Evolutionary conservation across 257 asterid genomes (phyloP).

Genomic region (Ehretia macrophylla): DNA sequence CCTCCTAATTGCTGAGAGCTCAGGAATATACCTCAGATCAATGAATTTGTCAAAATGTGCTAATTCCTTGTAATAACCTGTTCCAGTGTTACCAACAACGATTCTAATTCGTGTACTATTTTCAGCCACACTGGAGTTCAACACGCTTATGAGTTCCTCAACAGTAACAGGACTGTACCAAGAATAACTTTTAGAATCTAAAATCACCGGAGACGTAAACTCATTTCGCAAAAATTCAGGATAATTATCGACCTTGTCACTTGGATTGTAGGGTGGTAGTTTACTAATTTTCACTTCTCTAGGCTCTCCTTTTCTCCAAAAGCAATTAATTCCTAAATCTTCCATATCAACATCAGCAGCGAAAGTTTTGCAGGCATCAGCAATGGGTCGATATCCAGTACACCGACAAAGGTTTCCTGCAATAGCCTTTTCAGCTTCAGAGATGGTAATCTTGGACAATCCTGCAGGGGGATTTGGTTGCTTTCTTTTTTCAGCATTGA

Average conservation of each 20-base stretch:
- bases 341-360: constrained; percentile 62
- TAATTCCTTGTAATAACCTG: constrained; percentile 54
- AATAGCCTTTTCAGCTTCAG: constrained; percentile 63
- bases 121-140: constrained; percentile 28
- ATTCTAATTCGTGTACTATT: constrained; percentile 21
- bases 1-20: constrained; percentile 39
- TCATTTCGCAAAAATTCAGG: constrained; percentile 31
- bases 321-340: constrained; percentile 65
- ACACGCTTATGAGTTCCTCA: constrained; percentile 46
- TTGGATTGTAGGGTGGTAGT: constrained; percentile 43
- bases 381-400: constrained; percentile 71
- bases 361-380: constrained; percentile 75
- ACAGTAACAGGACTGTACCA: constrained; percentile 56
- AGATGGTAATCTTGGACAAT: constrained; percentile 51
- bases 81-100: constrained; percentile 67
- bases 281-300: constrained; percentile 25
- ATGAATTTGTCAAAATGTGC: constrained; percentile 38
- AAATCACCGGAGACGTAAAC: constrained; percentile 5
- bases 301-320: constrained; percentile 46
- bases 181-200: constrained; percentile 36
- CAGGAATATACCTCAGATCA: constrained; percentile 53
- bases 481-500: constrained; percentile 36
- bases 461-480: constrained; percentile 39
- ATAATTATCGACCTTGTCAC: constrained; percentile 20
- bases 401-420: constrained; percentile 71